phyloP scores from a whole-genome alignment of 768 basidiomycete genomes.

The Phlebiopsis flavidoalba region DNA sequence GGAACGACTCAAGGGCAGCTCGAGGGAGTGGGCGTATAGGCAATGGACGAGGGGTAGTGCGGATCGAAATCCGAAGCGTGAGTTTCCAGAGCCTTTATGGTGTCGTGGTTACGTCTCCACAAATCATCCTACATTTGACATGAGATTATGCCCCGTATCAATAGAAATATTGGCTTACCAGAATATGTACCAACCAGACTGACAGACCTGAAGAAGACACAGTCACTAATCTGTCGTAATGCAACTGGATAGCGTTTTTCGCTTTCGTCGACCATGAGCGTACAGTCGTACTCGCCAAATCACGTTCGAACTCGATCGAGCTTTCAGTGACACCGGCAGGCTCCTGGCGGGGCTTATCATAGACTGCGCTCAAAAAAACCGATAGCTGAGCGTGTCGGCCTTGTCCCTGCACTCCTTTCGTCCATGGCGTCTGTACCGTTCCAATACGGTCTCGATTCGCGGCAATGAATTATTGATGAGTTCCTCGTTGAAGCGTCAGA shows the following conservation, averaged over 20 bases:
- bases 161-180: slow-evolving; percentile 41
- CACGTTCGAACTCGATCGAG: slow-evolving; percentile 44
- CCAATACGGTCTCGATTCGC: slow-evolving; percentile 41
- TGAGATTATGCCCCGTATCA: neutral
- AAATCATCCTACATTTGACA: slow-evolving; percentile 53
- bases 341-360: slow-evolving; percentile 48
- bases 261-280: slow-evolving; percentile 41
- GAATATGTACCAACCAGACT: slow-evolving; percentile 77
- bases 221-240: slow-evolving; percentile 46
- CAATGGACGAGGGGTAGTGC: slow-evolving; percentile 65
- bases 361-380: slow-evolving; percentile 64
- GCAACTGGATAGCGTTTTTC: slow-evolving; percentile 42
- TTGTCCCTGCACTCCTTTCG: slow-evolving; percentile 49
- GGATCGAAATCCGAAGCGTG: slow-evolving; percentile 65
- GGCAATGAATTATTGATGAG: slow-evolving; percentile 40
- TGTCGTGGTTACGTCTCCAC: slow-evolving; percentile 65
- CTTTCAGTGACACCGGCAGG: slow-evolving; percentile 39
- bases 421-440: slow-evolving; percentile 47
- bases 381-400: slow-evolving; percentile 48
- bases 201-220: slow-evolving; percentile 45
- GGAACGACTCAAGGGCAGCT: slow-evolving; percentile 56
- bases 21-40: slow-evolving; percentile 64
- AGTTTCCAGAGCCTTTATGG: slow-evolving; percentile 42
- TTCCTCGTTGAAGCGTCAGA: slow-evolving; percentile 48
- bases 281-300: slow-evolving; percentile 51